Conservation (phyloP, 768 basidiomycete genomes). For the Lentinus brumalis region DNA sequence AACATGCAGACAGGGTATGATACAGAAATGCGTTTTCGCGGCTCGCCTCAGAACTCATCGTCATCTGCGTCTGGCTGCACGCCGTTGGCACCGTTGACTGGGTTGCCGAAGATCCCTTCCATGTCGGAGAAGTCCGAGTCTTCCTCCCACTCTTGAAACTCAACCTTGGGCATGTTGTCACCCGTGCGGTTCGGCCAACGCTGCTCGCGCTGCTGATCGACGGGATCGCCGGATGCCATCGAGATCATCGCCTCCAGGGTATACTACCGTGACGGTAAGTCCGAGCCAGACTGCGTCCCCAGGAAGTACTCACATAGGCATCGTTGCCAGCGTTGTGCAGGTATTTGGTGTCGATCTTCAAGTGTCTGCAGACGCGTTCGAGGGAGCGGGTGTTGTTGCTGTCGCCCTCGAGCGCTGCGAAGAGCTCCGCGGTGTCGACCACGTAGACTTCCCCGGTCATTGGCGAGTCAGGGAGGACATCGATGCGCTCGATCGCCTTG, state of each 20-base stretch:
- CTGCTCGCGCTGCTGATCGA: slow-evolving; percentile 76
- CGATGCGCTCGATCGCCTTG: slow-evolving; percentile 53
- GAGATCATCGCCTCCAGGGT: slow-evolving; percentile 64
- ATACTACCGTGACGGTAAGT: slow-evolving; percentile 46
- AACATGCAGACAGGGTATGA: not conserved
- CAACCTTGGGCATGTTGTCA: slow-evolving; percentile 44
- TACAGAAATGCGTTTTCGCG: not conserved
- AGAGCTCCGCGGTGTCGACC: slow-evolving; percentile 75
- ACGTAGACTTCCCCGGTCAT: slow-evolving; percentile 60
- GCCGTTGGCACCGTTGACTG: not conserved
- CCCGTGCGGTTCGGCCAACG: slow-evolving; percentile 72
- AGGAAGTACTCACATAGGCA: slow-evolving; percentile 58
- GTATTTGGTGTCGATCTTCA: slow-evolving; percentile 55
- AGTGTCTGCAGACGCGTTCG: slow-evolving; percentile 60
- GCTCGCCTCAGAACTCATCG: not conserved
- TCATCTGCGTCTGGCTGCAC: not conserved
- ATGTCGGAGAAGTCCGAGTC: slow-evolving; percentile 50
- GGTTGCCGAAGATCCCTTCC: slow-evolving; percentile 37
- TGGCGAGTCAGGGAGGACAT: slow-evolving; percentile 56
- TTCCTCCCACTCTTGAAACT: slow-evolving; percentile 62
- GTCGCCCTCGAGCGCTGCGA: slow-evolving; percentile 72
- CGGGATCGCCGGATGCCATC: slow-evolving; percentile 74
- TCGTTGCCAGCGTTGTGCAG: slow-evolving; percentile 90
- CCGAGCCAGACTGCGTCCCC: too few relatives aligned
- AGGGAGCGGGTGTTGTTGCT: slow-evolving; percentile 55